Base-by-base conservation (phyloP, 2,329 filamentous ascomycete genomes). In the Myriosclerotinia scirpicola region DNA sequence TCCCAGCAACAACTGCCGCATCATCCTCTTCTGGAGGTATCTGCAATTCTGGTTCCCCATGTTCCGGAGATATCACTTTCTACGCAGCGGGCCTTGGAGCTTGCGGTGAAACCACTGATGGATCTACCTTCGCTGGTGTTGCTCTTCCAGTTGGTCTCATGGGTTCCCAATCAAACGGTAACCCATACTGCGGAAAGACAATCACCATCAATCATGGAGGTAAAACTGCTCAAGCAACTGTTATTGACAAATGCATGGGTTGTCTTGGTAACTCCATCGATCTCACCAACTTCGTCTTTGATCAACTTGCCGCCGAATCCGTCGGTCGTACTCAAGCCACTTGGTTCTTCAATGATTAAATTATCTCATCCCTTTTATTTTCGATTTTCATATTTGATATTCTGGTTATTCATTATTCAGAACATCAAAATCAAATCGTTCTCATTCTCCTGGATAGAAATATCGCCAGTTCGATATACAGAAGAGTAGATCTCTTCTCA, bases 201-300 rank as follows among this genome's bases (percentile, higher is more conserved):
- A 84, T 93, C 74, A 88, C 84, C 70, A 84, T 93, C 74, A 87
- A 83, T 34, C 30, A 71, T 86, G 93, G 79, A 79, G 90, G 90
- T 76, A 84, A 84, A 76, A 82, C 82, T 2, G 76, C 81, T 72
- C 80, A 77, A 2, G 90, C 86, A 69, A 83, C 73, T 4, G 85
- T 93, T 69, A 84, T 83, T 63, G 91, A 95, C 81, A 92, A 91
- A 80, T 95, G 91, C 82, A 84, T 85, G 79, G 88, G 88, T 72
- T 95, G 91, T 77, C 74, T 62, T 59, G 63, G 73, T 44, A 70
- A 76, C 52, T 80, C 82, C 73, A 84, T 92, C 59, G 90, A 92
- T 73, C 81, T 89, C 71, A 85, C 83, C 70, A 61, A 44, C 42
- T 30, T 42, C 12, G 64, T 46, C 12, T 65, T 53, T 2, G 36